Base-by-base conservation (phyloP, 2,329 filamentous ascomycete species). In the Aureobasidium sp. region DNA sequence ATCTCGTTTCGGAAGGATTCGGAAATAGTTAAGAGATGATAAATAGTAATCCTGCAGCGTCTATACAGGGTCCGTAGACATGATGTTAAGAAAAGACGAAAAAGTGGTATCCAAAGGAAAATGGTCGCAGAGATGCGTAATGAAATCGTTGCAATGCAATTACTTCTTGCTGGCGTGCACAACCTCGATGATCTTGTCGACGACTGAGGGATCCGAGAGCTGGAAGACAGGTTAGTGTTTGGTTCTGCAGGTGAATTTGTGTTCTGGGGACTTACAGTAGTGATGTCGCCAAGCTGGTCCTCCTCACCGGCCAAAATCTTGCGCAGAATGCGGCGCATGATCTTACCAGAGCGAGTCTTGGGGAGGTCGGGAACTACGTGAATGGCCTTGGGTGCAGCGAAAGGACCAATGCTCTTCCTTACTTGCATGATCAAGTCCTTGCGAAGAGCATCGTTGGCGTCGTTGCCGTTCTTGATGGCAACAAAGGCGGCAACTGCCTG, bases 401-500 rank as follows among this genome's bases (percentile, higher is more conserved):
- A 99, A 4, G 94, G 94, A 14, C 94, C 94, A 72, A 99, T 99
- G 67, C 90, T 95, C 82, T 95, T 96, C 72, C 94, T 89, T 67
- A 97, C 94, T 77, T 97, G 94, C 75, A 95, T 82, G 69, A 96
- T 85, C 66, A 97, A 84, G 72, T 97, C 94, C 78, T 97, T 97
- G 77, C 90, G 89, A 61, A 96, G 84, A 69, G 89, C 85, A 60
- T 96, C 91, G 61, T 76, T 86, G 58, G 83, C 76, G 70, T 93
- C 90, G 72, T 85, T 86, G 66, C 86, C 87, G 64, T 94, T 89
- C 78, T 97, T 97, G 74, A 99, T 84, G 44, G 91, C 82, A 44
- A 99, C 93, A 70, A 99, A 99, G 17, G 94, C 94, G 72, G 96
- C 96, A 76, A 99, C 93, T 1, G 94, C 91, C 79, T 99, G 94